Evolutionary conservation across 2,329 filamentous ascomycete genomes (phyloP), one percentile per base, ranked within the genome.

Genomic region (Epichloe glyceriae): DNA sequence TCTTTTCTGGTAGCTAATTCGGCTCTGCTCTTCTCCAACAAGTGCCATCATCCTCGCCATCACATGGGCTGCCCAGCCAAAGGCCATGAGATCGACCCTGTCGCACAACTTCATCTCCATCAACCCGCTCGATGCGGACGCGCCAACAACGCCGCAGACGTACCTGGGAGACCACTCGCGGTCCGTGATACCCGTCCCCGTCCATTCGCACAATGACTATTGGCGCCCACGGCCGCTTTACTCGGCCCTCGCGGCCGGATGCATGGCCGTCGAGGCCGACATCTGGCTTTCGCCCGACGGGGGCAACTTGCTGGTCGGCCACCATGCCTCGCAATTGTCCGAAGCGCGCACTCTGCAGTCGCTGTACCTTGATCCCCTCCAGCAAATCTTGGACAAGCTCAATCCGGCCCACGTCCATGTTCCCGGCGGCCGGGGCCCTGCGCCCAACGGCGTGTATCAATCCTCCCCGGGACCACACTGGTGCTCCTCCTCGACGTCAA

Each of bases 171-270:
- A 50, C 38, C 47, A 46, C n/a, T 46, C 50, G 39, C 37, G 15
- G 12, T 48, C 50, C 19, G 50, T 48, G 19, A 49, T 69, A 2
- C 77, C 79, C 1, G 73, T 80, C 37, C 67, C 69, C 1, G 80
- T 78, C 51, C 81, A 85, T 60, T 82, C 78, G 0, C 82, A 85
- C 60, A 85, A 85, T 59, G 83, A 86, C 62, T 86, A 86, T 63
- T 78, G 78, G 76, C 73, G 80, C 41, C 71, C 70, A 10, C 70
- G 79, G 1, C 82, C 83, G 0, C 67, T 87, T 5, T 84, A 78
- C 58, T 78, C 79, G 3, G 83, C 83, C 17, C 65, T 82, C 1
- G 66, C 70, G 7, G 73, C 74, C 3, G 78, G 80, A 5, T 83
- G 78, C 57, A 75, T 75, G 3, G 75, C 81, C 17, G 71, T 85